These are phyloP conservation scores for Candida freyschussii DNA, from an alignment of 1,139 yeast species.

Conservation along the genomic window DNA sequence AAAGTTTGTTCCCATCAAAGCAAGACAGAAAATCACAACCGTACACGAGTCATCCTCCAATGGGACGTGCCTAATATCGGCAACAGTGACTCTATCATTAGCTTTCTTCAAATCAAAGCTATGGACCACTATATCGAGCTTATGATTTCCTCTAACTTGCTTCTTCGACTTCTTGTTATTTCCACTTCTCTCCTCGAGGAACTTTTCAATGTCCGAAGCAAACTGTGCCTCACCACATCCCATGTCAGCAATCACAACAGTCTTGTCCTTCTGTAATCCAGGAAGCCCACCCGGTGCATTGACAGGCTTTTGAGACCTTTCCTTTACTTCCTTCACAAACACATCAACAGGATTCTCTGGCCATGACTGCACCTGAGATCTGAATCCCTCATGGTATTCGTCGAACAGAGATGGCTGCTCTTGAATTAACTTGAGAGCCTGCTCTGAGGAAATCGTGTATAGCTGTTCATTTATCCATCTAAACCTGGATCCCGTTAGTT, in stretches of 20 bases:
- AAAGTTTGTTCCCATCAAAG: slow-evolving; percentile 96
- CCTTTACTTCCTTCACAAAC: slow-evolving; percentile 67
- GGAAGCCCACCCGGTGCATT: slow-evolving; percentile 97
- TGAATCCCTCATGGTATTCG: slow-evolving; percentile 92
- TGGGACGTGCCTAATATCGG: slow-evolving; percentile 91
- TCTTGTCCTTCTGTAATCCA: slow-evolving; percentile 45
- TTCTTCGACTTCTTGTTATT: slow-evolving; percentile 34
- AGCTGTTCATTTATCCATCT: slow-evolving; percentile 97
- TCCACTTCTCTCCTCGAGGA: slow-evolving; percentile 39
- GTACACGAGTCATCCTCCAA: slow-evolving; percentile 72
- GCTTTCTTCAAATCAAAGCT: slow-evolving; percentile 87
- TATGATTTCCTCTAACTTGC: slow-evolving; percentile 28
- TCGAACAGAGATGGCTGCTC: slow-evolving; percentile 87
- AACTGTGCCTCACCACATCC: slow-evolving; percentile 98
- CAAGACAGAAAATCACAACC: slow-evolving; percentile 84
- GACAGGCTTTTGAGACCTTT: slow-evolving; percentile 58
- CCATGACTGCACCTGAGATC: slow-evolving; percentile 94
- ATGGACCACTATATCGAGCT: slow-evolving; percentile 60
- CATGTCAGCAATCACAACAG: slow-evolving; percentile 88
- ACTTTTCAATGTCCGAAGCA: slow-evolving; percentile 57
- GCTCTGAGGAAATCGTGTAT: slow-evolving; percentile 75
- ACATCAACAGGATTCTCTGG: slow-evolving; percentile 96
- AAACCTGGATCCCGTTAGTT: slow-evolving; percentile 89
- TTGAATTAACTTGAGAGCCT: slow-evolving; percentile 66
- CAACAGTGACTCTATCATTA: slow-evolving; percentile 87